Evolutionary conservation across 2,329 filamentous ascomycete species (phyloP).

Genomic region (Claviceps pusilla): DNA sequence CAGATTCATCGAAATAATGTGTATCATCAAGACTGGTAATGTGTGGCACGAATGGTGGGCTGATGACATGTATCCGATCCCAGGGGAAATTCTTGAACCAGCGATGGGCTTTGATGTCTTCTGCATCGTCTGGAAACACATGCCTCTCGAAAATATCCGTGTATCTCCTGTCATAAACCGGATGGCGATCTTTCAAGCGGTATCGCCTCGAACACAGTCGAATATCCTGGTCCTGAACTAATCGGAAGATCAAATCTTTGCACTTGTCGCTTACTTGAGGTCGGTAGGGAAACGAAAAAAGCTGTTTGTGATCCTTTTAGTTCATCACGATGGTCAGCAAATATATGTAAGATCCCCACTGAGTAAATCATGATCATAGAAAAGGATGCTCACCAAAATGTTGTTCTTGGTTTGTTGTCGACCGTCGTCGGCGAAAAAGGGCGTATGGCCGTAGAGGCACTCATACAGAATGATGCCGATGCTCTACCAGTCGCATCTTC

Average conservation of each 20-base stretch:
- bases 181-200: slow-evolving; percentile 42
- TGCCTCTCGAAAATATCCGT: slow-evolving; percentile 31
- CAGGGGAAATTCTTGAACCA: slow-evolving; percentile 74
- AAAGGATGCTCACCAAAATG: slow-evolving; percentile 47
- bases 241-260: slow-evolving; percentile 57
- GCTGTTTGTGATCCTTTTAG: slow-evolving; percentile 51
- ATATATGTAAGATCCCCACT: too few species aligned
- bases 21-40: slow-evolving; percentile 58
- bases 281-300: slow-evolving; percentile 54
- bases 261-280: slow-evolving; percentile 54
- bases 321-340: not conserved
- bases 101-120: slow-evolving; percentile 76
- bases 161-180: slow-evolving; percentile 9
- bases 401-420: slow-evolving; percentile 73
- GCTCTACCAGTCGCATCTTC: slow-evolving; percentile 93
- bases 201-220: slow-evolving; percentile 69
- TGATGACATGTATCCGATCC: slow-evolving; percentile 54
- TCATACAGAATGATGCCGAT: slow-evolving; percentile 89
- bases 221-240: slow-evolving; percentile 59
- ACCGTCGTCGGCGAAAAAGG: slow-evolving; percentile 66
- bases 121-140: slow-evolving; percentile 71
- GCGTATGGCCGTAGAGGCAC: slow-evolving; percentile 83
- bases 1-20: slow-evolving; percentile 79
- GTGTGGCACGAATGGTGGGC: slow-evolving; percentile 66
- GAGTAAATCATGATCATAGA: too few species aligned